Conservation (phyloP, 139 green algal genomes). For the Micractinium sp. region DNA sequence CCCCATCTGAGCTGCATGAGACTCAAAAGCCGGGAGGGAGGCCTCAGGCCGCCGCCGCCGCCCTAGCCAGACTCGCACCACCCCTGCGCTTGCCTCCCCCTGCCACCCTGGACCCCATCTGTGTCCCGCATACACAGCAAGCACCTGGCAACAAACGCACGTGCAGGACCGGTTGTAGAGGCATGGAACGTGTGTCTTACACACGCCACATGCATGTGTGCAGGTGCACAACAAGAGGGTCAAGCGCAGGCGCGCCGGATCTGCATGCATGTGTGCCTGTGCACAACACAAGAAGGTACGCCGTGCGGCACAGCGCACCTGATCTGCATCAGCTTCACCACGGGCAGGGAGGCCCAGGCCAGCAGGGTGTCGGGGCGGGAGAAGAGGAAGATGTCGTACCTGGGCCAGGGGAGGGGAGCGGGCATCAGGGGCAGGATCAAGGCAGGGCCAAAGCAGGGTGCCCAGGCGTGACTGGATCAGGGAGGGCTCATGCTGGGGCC, state of each 20-base stretch:
- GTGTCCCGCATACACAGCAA: not conserved
- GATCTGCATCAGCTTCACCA: constrained; percentile 37
- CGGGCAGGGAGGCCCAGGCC: constrained; percentile 30
- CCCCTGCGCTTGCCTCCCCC: too few species aligned
- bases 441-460: too few species aligned
- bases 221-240: not conserved
- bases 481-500: too few species aligned
- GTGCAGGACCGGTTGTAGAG: too few species aligned
- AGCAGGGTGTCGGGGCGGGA: constrained; percentile 29
- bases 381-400: constrained; percentile 40
- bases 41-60: too few species aligned
- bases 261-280: not conserved
- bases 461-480: too few species aligned
- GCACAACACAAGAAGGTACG: not conserved
- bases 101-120: too few species aligned
- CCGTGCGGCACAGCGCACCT: not conserved
- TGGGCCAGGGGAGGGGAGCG: not conserved
- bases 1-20: not conserved
- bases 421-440: too few species aligned
- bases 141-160: too few species aligned
- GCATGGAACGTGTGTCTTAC: too few species aligned
- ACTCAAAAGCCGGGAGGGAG: not conserved
- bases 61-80: too few species aligned
- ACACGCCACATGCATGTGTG: not conserved
- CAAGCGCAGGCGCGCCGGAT: too few species aligned